Conservation (phyloP, 345 rosid species). For the Clausena lansium region DNA sequence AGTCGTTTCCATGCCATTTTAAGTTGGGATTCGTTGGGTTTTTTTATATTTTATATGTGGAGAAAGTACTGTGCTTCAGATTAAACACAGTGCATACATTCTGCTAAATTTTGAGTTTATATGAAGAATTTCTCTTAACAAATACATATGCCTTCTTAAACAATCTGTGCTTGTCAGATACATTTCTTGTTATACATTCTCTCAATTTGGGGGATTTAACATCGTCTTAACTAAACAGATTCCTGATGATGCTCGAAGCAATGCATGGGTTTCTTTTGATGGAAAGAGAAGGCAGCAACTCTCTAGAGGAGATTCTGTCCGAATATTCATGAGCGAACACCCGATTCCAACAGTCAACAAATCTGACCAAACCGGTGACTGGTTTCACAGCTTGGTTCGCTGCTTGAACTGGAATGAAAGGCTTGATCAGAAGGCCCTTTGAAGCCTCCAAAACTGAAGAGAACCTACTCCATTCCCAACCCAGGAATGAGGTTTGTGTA, state of each 20-base stretch:
- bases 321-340: conserved; percentile 90
- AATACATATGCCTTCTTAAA: not conserved
- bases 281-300: conserved; percentile 99
- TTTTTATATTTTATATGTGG: not conserved
- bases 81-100: not conserved
- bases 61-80: not conserved
- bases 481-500: conserved; percentile 30
- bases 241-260: conserved; percentile 89
- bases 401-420: conserved; percentile 99
- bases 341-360: conserved; percentile 97
- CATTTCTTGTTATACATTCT: not conserved
- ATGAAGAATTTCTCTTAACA: too few relatives aligned
- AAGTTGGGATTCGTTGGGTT: not conserved
- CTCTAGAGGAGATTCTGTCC: conserved; percentile 89
- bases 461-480: conserved; percentile 5
- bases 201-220: conserved; percentile 1
- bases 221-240: conserved; percentile 44
- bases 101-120: not conserved
- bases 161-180: not conserved
- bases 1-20: not conserved
- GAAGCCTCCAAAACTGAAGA: conserved; percentile 20
- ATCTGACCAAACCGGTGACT: conserved; percentile 90
- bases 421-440: conserved; percentile 84
- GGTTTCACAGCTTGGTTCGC: conserved; percentile 93
- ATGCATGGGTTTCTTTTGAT: conserved; percentile 99